Evolutionary conservation across 192 early-diverging fungal genomes (phyloP).

Genomic region (Glomus cerebriforme): DNA sequence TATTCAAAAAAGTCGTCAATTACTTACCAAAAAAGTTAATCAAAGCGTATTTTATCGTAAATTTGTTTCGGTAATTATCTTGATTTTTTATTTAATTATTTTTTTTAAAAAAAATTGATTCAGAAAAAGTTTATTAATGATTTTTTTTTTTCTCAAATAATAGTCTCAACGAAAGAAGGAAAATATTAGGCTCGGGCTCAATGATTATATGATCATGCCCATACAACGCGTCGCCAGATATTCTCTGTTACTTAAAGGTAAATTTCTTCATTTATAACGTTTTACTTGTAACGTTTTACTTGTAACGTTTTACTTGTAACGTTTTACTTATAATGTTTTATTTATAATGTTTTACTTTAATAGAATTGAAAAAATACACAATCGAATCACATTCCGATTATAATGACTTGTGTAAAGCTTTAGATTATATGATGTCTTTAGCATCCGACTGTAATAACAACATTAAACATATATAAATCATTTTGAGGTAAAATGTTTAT

Average conservation of each 20-base stretch:
- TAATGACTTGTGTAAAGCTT: constrained; percentile 30
- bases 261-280: background rate
- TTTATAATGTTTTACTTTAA: no score
- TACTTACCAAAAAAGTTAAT: constrained; percentile 33
- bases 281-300: background rate
- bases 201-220: constrained; percentile 75
- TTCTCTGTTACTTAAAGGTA: constrained; percentile 62
- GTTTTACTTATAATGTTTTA: background rate
- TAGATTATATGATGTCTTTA: constrained; percentile 36
- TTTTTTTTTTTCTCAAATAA: background rate
- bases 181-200: constrained; percentile 60
- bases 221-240: constrained; percentile 83
- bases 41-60: constrained; percentile 39
- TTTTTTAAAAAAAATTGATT: no score
- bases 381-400: constrained; percentile 31
- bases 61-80: constrained; percentile 37
- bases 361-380: constrained; percentile 46
- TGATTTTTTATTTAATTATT: background rate
- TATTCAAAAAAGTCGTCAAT: constrained; percentile 34
- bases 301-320: background rate
- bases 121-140: background rate
- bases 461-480: background rate
- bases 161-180: constrained; percentile 45
- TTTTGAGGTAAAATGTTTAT: no score
- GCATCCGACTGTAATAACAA: constrained; percentile 13